Evolutionary conservation across 768 basidiomycete species (phyloP), one percentile per base, ranked within the genome.

Genomic region (Rhodotorula taiwanensis): DNA sequence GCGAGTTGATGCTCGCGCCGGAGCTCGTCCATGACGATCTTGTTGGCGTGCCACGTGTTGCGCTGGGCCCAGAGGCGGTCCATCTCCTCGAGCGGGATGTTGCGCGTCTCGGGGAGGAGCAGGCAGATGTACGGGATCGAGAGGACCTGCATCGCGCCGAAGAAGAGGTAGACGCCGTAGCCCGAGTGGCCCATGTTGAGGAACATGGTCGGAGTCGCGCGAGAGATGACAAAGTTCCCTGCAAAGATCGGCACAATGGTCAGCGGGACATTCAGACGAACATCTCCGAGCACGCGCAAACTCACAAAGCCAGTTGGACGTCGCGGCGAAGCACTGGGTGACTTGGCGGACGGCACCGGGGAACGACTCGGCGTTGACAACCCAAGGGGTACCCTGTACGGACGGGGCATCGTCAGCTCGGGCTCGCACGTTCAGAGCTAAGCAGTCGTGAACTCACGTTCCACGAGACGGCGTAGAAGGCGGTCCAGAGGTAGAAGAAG

Each of bases 311-410:
- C 64, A 73, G 41, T 67, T 62, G 27, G 54, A 53, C 34, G 63
- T 57, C 5, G 73, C 72, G 8, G 69, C 67, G 36, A 55, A 63
- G 41, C 71, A 66, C 43, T 72, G 71, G 14, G 72, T 74, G 16
- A 76, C 55, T 33, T 71, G 71, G 7, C 75, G 67, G 31, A 74
- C 58, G 21, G 62, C 61, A 18, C 70, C 66, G 16, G 78, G 79
- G 73, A 80, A 80, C 54, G 80, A 74, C 64, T 80, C 80, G 27
- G 78, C 76, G 44, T 76, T 76, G 31, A 80, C 76, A 44, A 80
- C 78, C 80, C 80, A 81, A 7, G 79, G 79, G 3, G 79, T 78
- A 16, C 79, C 79, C 45, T 80, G 50, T 9, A 75, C 74, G 36
- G 62, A 69, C 66, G 55, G 67, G 52, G 34, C 23, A 28, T 23